A percentile compares a stretch with the other conserved stretches of the same genome.
Evolutionary conservation across 83 land plant species (phyloP).

Genomic region (Thuja plicata): DNA sequence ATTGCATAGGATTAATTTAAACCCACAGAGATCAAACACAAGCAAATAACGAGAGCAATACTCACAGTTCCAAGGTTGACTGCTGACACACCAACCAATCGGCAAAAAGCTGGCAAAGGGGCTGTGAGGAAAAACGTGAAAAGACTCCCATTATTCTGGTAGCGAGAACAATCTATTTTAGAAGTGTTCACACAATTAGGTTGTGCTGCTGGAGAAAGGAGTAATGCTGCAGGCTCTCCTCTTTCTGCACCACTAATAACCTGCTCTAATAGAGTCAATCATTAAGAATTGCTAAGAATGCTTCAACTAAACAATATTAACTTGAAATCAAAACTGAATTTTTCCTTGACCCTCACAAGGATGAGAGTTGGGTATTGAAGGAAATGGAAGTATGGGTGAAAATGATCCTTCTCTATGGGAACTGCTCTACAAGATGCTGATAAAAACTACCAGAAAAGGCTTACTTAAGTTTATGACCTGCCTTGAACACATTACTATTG

Average conservation of each 20-base stretch:
- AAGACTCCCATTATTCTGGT: slow-evolving; percentile 57
- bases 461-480: slow-evolving; percentile 43
- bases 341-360: not conserved
- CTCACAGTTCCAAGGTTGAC: slow-evolving; percentile 23
- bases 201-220: slow-evolving; percentile 78
- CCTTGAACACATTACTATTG: slow-evolving; percentile 94
- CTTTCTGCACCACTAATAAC: slow-evolving; percentile 83
- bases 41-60: not conserved
- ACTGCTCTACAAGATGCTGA: not conserved
- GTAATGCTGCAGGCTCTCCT: slow-evolving; percentile 82
- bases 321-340: not conserved
- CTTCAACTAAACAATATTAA: not conserved
- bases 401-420: not conserved
- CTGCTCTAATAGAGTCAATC: slow-evolving; percentile 29
- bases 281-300: not conserved
- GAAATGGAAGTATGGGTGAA: not conserved
- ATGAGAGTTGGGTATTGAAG: not conserved
- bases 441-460: not conserved
- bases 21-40: not conserved
- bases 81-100: slow-evolving; percentile 52
- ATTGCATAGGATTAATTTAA: not conserved
- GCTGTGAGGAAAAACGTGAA: slow-evolving; percentile 94
- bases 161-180: slow-evolving; percentile 24
- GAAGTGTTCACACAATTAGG: slow-evolving; percentile 30
- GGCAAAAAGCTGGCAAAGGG: slow-evolving; percentile 88